phyloP scores from a whole-genome alignment of 106 monocot genomes.

The Allium cepa region DNA sequence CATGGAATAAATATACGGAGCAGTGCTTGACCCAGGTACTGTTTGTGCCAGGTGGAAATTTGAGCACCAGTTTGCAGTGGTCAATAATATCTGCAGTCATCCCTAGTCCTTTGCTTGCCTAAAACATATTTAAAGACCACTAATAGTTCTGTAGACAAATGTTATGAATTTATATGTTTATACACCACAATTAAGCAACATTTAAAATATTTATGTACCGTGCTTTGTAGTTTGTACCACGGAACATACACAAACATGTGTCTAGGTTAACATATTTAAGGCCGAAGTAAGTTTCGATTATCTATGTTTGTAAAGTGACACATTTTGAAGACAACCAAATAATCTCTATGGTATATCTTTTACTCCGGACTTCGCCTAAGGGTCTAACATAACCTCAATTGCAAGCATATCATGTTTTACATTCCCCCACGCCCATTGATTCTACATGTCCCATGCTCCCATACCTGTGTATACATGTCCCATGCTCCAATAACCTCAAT shows the following conservation, averaged over 20 bases:
- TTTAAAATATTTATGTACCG: not conserved
- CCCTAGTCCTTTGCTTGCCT: conserved; percentile 94
- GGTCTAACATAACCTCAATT: too few species aligned
- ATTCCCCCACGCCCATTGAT: too few species aligned
- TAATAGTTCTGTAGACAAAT: not conserved
- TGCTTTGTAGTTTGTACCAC: not conserved
- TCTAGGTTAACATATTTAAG: not conserved
- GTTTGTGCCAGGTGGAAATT: conserved; percentile 95
- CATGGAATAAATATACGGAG: conserved; percentile 13
- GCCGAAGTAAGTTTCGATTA: not conserved
- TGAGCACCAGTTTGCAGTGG: conserved; percentile 78
- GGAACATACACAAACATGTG: too few species aligned
- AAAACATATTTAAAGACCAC: conserved; percentile 16
- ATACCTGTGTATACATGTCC: too few species aligned
- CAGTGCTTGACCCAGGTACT: conserved; percentile 81
- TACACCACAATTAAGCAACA: not conserved
- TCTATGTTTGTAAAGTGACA: not conserved
- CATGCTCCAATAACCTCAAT: too few species aligned
- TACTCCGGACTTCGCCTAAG: too few species aligned
- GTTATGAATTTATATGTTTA: not conserved
- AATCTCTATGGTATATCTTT: too few species aligned
- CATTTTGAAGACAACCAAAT: too few species aligned
- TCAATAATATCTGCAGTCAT: conserved; percentile 77
- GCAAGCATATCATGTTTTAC: too few species aligned
- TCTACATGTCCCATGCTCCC: too few species aligned